Conservation (phyloP, 1,284 basidiomycete genomes). For the Ganoderma meredithae region DNA sequence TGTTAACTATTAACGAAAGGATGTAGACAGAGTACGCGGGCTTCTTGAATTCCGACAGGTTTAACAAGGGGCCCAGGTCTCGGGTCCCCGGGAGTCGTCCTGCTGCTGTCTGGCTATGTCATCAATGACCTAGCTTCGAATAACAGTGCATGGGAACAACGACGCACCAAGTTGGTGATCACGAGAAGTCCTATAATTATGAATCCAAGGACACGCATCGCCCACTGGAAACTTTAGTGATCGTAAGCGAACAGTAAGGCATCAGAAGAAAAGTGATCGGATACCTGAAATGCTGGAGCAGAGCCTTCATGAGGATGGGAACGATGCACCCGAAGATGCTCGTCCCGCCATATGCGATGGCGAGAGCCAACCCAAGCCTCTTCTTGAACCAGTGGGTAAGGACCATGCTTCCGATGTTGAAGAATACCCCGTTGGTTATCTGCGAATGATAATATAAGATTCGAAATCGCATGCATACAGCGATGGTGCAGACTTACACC, state of each 20-base stretch:
- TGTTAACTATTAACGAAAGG: neutral
- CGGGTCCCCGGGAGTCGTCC: neutral
- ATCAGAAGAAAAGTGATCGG: neutral
- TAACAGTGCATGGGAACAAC: too few species aligned
- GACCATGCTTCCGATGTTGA: slow-evolving; percentile 4
- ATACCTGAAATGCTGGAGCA: slow-evolving; percentile 45
- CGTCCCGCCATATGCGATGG: slow-evolving; percentile 46
- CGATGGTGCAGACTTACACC: neutral
- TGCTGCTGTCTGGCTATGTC: neutral
- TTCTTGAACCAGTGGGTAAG: slow-evolving; percentile 54
- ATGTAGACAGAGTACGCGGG: neutral
- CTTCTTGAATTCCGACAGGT: neutral
- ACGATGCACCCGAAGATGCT: slow-evolving; percentile 52
- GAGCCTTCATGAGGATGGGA: slow-evolving; percentile 47
- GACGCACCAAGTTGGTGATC: slow-evolving; percentile 48
- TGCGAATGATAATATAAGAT: too few species aligned
- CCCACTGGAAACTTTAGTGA: slow-evolving; percentile 45
- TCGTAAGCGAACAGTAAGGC: neutral
- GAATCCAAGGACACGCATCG: slow-evolving; percentile 63
- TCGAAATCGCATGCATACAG: neutral
- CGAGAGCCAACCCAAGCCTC: slow-evolving; percentile 47
- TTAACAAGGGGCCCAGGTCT: neutral
- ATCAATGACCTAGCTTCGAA: neutral
- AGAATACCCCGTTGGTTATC: neutral
- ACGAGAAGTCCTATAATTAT: slow-evolving; percentile 53